Conservation (phyloP, 768 basidiomycete species). For the Boletus tomentosulus region DNA sequence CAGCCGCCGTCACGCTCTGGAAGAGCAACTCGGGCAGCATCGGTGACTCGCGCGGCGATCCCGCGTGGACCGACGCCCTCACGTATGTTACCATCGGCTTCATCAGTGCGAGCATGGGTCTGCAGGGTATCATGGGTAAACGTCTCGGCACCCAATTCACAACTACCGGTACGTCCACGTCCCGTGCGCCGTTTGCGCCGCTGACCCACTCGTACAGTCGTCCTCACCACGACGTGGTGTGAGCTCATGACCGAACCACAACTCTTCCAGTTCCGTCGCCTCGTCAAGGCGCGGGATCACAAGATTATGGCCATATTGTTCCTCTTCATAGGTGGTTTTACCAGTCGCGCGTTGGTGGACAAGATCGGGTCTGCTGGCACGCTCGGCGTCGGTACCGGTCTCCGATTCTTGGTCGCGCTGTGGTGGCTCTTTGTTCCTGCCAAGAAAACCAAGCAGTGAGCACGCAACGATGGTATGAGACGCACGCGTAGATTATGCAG, state of each 20-base stretch:
- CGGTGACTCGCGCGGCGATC: slow-evolving; percentile 50
- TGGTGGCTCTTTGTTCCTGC: slow-evolving; percentile 63
- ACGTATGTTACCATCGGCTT: slow-evolving; percentile 73
- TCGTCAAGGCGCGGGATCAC: slow-evolving; percentile 63
- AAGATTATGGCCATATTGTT: slow-evolving; percentile 54
- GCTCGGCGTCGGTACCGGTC: slow-evolving; percentile 59
- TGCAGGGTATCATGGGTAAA: slow-evolving; percentile 86
- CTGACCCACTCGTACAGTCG: slow-evolving; percentile 47
- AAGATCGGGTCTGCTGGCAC: slow-evolving; percentile 58
- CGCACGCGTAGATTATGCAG: no score
- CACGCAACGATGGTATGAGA: no score
- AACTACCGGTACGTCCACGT: slow-evolving; percentile 54
- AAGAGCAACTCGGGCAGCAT: slow-evolving; percentile 57
- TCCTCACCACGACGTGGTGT: slow-evolving; percentile 86
- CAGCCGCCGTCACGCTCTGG: slow-evolving; percentile 66
- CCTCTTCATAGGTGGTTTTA: slow-evolving; percentile 78
- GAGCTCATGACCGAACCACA: slow-evolving; percentile 80
- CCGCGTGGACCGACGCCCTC: slow-evolving; percentile 64
- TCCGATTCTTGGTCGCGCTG: slow-evolving; percentile 57
- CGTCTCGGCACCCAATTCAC: slow-evolving; percentile 52
- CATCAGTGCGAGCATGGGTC: slow-evolving; percentile 70
- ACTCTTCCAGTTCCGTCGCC: slow-evolving; percentile 55
- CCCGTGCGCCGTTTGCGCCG: not conserved
- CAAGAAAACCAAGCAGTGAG: slow-evolving; percentile 14
- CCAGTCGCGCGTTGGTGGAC: slow-evolving; percentile 54